Evolutionary conservation across 371 early-diverging fungal species (phyloP), one percentile per base, ranked within the genome.

Genomic region (Actinomortierella wolfii): DNA sequence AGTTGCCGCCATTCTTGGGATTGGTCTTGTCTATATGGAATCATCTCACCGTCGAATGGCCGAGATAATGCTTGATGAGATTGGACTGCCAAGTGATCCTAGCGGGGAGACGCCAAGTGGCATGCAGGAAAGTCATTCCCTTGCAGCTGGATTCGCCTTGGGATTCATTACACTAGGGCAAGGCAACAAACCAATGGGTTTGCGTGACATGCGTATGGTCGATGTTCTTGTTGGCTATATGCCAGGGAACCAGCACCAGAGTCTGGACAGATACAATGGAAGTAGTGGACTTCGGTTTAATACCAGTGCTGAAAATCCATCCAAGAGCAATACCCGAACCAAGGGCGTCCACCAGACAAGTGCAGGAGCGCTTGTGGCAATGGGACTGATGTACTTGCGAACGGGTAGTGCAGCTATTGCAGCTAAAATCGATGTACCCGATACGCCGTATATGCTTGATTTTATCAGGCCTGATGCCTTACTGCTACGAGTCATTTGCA

Each of bases 361-460:
- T 0, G 79, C 87, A 7, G 88, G 89, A 18, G 91, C 94, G 0
- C 86, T 86, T 0, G 79, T 94, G n/a, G 96, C 97, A 0, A 66
- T 97, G 15, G 93, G 86, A 0, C 74, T 97, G 15, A 88, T 92
- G 78, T 95, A 87, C 63, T 77, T 96, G 26, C 91, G 89, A 47
- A 90, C 94, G 11, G 85, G 90, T 61, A 85, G 93, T 55, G 40
- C 41, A 4, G 55, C 75, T 17, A 81, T 92, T 0, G 93, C 94
- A 0, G 76, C 82, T 14, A 76, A 80, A 13, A 77, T 97, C 14
- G 73, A 64, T 20, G 54, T 91, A 0, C 89, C 93, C 0, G 76
- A 76, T 17, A 83, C 85, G 0, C 49, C 42, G n/a, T 82, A 78
- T 28, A 71, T 85, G 24, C 69, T 96, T 41, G 87, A 90, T 23